phyloP scores from a whole-genome alignment of 2,329 filamentous ascomycete genomes.

The Colletotrichum scovillei region DNA sequence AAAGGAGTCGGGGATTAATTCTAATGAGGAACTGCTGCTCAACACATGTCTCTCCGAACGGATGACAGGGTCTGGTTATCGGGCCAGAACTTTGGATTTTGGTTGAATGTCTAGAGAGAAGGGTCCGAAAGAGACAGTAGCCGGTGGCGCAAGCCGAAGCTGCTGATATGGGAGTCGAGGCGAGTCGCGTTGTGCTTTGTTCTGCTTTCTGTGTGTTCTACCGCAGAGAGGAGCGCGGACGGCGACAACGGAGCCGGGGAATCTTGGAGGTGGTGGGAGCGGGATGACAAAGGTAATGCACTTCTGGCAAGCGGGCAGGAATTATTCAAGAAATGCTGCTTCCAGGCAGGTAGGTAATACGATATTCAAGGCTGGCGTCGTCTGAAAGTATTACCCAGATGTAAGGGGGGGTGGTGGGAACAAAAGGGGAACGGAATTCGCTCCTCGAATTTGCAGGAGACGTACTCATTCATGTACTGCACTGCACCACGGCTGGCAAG shows the following conservation, averaged over 20 bases:
- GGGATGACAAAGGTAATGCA: background rate
- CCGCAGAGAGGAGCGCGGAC: background rate
- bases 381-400: constrained; percentile 34
- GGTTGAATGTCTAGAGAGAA: background rate
- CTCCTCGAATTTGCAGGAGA: constrained; percentile 25
- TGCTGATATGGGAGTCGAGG: background rate
- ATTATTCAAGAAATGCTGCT: constrained; percentile 34
- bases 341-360: constrained; percentile 36
- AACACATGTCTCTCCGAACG: constrained; percentile 31
- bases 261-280: background rate
- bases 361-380: constrained; percentile 34
- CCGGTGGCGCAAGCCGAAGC: background rate
- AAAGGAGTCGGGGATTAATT: constrained; percentile 67
- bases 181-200: background rate
- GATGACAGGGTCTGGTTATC: constrained; percentile 18
- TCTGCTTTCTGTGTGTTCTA: background rate
- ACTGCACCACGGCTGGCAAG: background rate
- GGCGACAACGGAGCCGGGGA: background rate
- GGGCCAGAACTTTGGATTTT: constrained; percentile 46
- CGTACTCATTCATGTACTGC: constrained; percentile 10
- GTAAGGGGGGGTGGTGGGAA: constrained; percentile 7
- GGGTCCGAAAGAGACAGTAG: background rate
- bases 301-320: constrained; percentile 22
- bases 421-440: background rate
- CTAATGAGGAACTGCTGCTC: constrained; percentile 33